Percentiles rank a stretch among this genome's conserved stretches.
Conservation (phyloP, 208 protist genomes). For the Sergeia podlipaevii region DNA sequence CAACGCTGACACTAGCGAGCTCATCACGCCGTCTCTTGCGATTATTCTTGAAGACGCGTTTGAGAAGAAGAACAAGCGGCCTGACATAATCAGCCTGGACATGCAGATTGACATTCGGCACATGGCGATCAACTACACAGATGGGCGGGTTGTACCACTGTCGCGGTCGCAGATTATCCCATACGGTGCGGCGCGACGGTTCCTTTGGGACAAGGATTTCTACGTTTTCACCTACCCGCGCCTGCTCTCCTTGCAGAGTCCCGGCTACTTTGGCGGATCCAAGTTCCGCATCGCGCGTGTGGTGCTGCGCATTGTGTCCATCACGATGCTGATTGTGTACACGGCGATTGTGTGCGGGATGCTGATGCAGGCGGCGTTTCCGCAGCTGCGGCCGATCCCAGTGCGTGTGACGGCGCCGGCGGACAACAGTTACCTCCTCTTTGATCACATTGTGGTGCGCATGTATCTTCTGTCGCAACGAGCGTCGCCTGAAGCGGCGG, state of each 20-base stretch:
- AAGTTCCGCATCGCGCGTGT: slow-evolving; percentile 47
- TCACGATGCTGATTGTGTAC: slow-evolving; percentile 45
- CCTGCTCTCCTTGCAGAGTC: slow-evolving; percentile 64
- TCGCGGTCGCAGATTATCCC: slow-evolving; percentile 38
- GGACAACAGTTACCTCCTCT: slow-evolving; percentile 36
- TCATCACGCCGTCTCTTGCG: slow-evolving; percentile 51
- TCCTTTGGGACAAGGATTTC: slow-evolving; percentile 39
- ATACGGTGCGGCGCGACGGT: slow-evolving; percentile 38
- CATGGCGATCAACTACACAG: slow-evolving; percentile 48
- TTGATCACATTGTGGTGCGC: slow-evolving; percentile 80
- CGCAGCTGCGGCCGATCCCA: slow-evolving; percentile 55
- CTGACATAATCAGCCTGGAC: slow-evolving; percentile 59
- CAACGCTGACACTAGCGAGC: slow-evolving; percentile 5
- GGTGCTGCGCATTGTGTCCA: slow-evolving; percentile 46
- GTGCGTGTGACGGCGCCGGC: slow-evolving; percentile 41
- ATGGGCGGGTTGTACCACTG: slow-evolving; percentile 18
- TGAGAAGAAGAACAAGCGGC: slow-evolving; percentile 32
- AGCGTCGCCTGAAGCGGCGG: not conserved
- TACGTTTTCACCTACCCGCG: slow-evolving; percentile 66
- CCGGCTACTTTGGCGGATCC: slow-evolving; percentile 48
- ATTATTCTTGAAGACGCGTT: slow-evolving; percentile 70
- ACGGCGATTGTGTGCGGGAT: slow-evolving; percentile 45
- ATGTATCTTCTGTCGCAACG: slow-evolving; percentile 55
- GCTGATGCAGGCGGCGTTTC: slow-evolving; percentile 74
- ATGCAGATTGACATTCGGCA: slow-evolving; percentile 51